phyloP scores from a whole-genome alignment of 257 asterid species.

The Nyctanthes arbortristis region DNA sequence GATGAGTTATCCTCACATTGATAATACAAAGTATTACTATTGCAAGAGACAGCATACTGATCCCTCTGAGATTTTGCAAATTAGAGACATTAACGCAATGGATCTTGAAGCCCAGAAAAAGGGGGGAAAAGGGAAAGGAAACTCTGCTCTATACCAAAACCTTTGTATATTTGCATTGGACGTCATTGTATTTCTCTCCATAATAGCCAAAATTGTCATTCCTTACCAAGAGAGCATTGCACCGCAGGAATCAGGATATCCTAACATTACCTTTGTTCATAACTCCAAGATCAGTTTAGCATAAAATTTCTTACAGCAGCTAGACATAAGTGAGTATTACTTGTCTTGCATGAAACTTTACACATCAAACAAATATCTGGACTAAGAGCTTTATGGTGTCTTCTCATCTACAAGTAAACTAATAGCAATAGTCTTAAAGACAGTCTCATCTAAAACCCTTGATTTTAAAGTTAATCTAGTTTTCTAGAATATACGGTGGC shows the following conservation, averaged over 20 bases:
- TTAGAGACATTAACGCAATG: neutral
- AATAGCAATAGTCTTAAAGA: neutral
- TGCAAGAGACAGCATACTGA: neutral
- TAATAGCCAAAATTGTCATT: neutral
- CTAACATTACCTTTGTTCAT: conserved; percentile 9
- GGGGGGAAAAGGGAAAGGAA: neutral
- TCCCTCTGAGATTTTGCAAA: neutral
- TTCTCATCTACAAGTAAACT: neutral
- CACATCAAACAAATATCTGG: conserved; percentile 8
- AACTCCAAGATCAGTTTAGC: conserved; percentile 8
- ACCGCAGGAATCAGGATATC: neutral
- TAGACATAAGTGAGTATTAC: no score
- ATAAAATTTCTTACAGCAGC: conserved; percentile 15
- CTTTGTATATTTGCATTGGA: neutral
- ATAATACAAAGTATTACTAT: neutral
- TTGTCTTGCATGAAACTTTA: no score
- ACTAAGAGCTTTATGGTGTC: conserved; percentile 11
- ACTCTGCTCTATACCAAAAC: neutral
- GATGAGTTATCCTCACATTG: neutral
- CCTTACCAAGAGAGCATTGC: neutral
- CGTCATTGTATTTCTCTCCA: neutral
- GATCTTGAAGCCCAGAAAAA: neutral
- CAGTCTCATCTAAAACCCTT: neutral
- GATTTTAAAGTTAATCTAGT: no score
- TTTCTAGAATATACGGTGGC: neutral